Base-by-base conservation (phyloP, 140 eudicot genomes). In the Ambrosia hybrid region DNA sequence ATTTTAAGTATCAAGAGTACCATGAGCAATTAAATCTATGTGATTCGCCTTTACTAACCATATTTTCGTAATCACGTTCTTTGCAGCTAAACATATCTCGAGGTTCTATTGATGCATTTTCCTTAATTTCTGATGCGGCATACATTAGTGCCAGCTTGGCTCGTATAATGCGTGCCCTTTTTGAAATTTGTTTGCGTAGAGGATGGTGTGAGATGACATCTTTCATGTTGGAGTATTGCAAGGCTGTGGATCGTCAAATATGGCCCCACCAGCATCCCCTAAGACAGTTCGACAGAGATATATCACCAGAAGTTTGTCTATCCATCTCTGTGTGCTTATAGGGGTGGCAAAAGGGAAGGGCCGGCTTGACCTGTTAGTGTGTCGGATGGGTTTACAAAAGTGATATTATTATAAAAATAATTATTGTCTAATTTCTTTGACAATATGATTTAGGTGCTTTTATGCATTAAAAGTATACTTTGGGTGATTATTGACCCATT, bases 231-330 rank as follows among this genome's bases (percentile, higher is more conserved):
- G 97, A 95, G 59, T 95, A 88, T 70, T 95, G 99, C 84, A 95
- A 95, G 90, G 96, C 99, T 48, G 99, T 95, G 63, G 99, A 95
- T 78, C 97, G 96, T 73, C 97, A 91, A 78, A 81, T 95, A 63
- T 95, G 99, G 99, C 99, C 96, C 58, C 97, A 95, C 83, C 99
- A 91, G 68, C 96, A 95, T 79, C 96, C 97, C 15, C 97, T 95
- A 65, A 85, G 99, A 80, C 99, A 95, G 67, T 95, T 95, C 76
- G 96, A 85, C 81, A 90, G 75, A 82, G 99, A 95, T 49, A 70
- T 95, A 49, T 88, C 99, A n/a, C 59, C 73, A 70, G 99, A 95
- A 58, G 99, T 94, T 49, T 43, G 89, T 73, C 68, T 80, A 49
- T 14, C 71, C 58, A 70, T 53, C 68, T 63, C 49, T 57, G 17